Evolutionary conservation across 164 flowering plant genomes (phyloP).

Genomic region (Liquidambar formosana): DNA sequence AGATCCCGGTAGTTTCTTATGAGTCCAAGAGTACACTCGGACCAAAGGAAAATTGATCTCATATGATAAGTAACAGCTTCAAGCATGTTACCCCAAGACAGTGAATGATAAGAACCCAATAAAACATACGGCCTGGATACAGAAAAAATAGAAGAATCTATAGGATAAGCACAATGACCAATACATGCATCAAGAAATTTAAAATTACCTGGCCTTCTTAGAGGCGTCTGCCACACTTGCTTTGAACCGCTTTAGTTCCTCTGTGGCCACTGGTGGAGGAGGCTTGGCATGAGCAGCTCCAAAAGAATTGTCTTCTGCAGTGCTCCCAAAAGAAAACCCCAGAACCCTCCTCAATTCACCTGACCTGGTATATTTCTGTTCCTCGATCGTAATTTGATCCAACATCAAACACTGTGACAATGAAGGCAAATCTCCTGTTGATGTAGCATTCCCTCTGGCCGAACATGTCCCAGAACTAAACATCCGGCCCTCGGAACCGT

Average conservation of each 20-base stretch:
- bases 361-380: slow-evolving; percentile 49
- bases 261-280: slow-evolving; percentile 24
- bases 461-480: slow-evolving; percentile 41
- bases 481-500: slow-evolving; percentile 49
- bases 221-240: slow-evolving; percentile 26
- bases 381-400: slow-evolving; percentile 59
- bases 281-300: slow-evolving; percentile 49
- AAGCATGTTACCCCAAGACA: background rate
- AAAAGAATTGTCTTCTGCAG: slow-evolving; percentile 52
- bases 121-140: no score
- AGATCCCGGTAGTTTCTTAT: background rate
- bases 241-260: slow-evolving; percentile 37
- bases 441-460: slow-evolving; percentile 30
- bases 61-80: background rate
- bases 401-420: slow-evolving; percentile 51
- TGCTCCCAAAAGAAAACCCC: slow-evolving; percentile 46
- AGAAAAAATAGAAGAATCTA: background rate
- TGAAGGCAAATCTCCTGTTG: slow-evolving; percentile 39
- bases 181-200: background rate
- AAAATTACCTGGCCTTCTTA: slow-evolving; percentile 35
- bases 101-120: background rate
- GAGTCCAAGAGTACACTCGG: background rate
- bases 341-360: slow-evolving; percentile 59
- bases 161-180: background rate
- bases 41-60: background rate